phyloP scores from a whole-genome alignment of 1,139 yeast genomes.

The Kodamaea fungicola region DNA sequence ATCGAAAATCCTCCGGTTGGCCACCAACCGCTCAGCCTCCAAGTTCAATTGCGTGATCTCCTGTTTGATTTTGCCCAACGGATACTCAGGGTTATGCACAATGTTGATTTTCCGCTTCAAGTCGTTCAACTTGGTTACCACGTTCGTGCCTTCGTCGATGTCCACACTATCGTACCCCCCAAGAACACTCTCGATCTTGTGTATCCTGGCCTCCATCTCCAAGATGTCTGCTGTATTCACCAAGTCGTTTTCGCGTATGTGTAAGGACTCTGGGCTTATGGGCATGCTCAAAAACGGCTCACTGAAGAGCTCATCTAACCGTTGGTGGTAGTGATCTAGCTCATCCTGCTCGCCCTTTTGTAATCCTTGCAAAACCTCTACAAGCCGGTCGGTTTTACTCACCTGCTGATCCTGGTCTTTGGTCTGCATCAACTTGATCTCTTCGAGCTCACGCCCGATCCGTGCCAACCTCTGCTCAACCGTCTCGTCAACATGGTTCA shows the following conservation, averaged over 20 bases:
- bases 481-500: constrained; percentile 30
- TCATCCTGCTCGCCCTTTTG: constrained; percentile 3
- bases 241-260: constrained; percentile 1
- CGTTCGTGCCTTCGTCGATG: constrained; percentile 10
- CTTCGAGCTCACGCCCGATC: constrained; percentile 43
- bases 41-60: constrained; percentile 16
- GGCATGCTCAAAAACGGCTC: constrained; percentile 4
- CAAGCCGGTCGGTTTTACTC: constrained; percentile 3
- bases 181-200: constrained; percentile 18
- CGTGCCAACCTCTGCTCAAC: constrained; percentile 42
- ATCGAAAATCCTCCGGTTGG: constrained; percentile 14
- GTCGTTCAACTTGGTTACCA: constrained; percentile 28
- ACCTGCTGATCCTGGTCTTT: constrained; percentile 6
- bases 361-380: constrained; percentile 9
- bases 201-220: constrained; percentile 23
- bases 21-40: constrained; percentile 17
- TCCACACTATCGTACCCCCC: constrained; percentile 11
- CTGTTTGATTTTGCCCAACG: constrained; percentile 19
- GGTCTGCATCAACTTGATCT: constrained; percentile 18
- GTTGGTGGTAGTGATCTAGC: constrained; percentile 3
- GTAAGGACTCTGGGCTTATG: constrained; percentile 4
- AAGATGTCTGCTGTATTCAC: constrained; percentile 12
- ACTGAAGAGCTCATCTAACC: constrained; percentile 4
- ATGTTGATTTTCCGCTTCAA: constrained; percentile 35
- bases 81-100: constrained; percentile 35